Evolutionary conservation across 371 early-diverging fungal species (phyloP).

Genomic region (Dichotomocladium elegans): DNA sequence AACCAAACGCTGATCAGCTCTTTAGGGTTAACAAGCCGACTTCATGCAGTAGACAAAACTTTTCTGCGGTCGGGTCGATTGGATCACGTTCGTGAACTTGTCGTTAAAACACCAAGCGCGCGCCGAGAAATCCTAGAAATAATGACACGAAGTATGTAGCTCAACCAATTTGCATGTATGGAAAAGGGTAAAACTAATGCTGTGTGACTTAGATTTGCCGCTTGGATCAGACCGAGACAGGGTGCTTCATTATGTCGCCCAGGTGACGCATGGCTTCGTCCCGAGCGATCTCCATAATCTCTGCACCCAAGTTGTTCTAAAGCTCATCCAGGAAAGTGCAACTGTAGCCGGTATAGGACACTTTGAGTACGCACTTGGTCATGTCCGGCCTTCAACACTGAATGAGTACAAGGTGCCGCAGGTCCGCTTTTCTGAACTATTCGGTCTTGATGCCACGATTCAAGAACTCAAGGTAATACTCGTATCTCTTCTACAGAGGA

Average conservation of each 20-base stretch:
- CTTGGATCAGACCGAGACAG: slow-evolving; percentile 39
- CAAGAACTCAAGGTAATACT: slow-evolving; percentile 50
- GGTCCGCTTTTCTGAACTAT: slow-evolving; percentile 61
- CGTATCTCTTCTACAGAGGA: neutral
- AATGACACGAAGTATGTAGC: slow-evolving; percentile 41
- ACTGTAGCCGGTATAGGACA: slow-evolving; percentile 11
- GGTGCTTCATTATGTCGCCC: slow-evolving; percentile 79
- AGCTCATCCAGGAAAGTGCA: slow-evolving; percentile 24
- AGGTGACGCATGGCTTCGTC: slow-evolving; percentile 92
- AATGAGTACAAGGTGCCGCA: slow-evolving; percentile 57
- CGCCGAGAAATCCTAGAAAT: slow-evolving; percentile 43
- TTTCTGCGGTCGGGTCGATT: slow-evolving; percentile 58
- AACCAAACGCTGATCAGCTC: neutral
- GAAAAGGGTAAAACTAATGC: too few relatives aligned
- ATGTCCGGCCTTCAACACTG: slow-evolving; percentile 58
- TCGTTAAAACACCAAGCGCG: slow-evolving; percentile 44
- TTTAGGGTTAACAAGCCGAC: slow-evolving; percentile 49
- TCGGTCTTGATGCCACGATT: slow-evolving; percentile 62
- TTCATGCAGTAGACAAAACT: slow-evolving; percentile 50
- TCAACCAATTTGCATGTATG: neutral
- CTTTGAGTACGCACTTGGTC: slow-evolving; percentile 43
- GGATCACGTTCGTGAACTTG: slow-evolving; percentile 47
- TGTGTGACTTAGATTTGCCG: slow-evolving; percentile 41
- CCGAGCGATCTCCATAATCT: slow-evolving; percentile 72
- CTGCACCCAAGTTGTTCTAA: slow-evolving; percentile 51